These are phyloP conservation scores for Diaporthe citrichinensis DNA, from an alignment of 2,329 filamentous ascomycete genomes.

Conservation along the genomic window DNA sequence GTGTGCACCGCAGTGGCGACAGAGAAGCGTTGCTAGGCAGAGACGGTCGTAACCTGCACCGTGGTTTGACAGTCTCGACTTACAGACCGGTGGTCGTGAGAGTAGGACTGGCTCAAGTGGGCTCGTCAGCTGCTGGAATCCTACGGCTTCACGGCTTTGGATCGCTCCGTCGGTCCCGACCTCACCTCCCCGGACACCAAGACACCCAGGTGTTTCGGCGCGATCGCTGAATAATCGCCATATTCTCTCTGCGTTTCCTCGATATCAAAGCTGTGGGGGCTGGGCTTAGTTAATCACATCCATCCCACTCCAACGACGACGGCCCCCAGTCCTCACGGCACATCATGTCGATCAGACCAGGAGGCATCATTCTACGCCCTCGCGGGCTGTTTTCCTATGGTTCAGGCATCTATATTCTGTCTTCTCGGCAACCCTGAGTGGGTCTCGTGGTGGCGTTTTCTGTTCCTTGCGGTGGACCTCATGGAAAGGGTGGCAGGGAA, in stretches of 20 bases:
- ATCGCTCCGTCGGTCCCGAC: neutral
- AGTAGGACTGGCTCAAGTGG: neutral
- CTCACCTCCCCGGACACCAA: neutral
- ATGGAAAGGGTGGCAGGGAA: constrained; percentile 16
- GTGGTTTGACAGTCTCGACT: neutral
- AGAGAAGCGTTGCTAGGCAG: constrained; percentile 7
- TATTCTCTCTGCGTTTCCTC: neutral
- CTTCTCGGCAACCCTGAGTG: neutral
- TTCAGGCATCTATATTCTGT: constrained; percentile 30
- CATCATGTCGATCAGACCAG: constrained; percentile 23
- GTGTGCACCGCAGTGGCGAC: neutral
- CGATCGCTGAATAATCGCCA: constrained; percentile 19
- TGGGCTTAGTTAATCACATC: constrained; percentile 20
- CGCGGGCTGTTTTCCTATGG: constrained; percentile 8
- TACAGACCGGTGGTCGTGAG: neutral
- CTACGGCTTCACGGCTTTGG: neutral
- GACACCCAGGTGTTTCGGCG: neutral
- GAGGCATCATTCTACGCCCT: constrained; percentile 26
- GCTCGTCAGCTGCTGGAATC: constrained; percentile 17
- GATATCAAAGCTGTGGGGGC: neutral
- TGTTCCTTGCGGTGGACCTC: neutral
- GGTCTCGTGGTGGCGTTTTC: constrained; percentile 9
- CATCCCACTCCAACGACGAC: neutral
- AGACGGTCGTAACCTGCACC: neutral
- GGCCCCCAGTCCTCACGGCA: constrained; percentile 10